Percentiles rank a stretch among this genome's conserved stretches.
These are phyloP conservation scores for Theileria annulata DNA, from an alignment of 169 alveolate genomes.

Conservation along the genomic window DNA sequence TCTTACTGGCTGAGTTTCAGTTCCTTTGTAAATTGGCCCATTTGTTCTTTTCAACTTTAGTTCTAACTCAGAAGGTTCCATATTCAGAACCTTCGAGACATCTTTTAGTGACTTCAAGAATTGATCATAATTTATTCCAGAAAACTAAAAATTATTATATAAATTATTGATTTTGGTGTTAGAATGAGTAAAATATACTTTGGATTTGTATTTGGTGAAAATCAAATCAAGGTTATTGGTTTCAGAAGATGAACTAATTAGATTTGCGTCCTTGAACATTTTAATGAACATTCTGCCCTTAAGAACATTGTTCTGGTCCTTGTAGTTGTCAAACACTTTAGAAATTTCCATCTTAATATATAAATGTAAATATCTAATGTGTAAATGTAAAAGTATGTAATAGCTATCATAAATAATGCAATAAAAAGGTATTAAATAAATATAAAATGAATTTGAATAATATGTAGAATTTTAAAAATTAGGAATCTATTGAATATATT, in stretches of 20 bases:
- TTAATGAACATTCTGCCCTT: constrained; percentile 61
- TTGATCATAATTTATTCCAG: constrained; percentile 17
- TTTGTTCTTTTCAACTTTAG: neutral
- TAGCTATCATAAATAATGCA: too few relatives aligned
- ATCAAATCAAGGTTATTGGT: constrained; percentile 39
- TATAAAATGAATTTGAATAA: too few relatives aligned
- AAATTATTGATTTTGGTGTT: neutral
- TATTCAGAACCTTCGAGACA: constrained; percentile 2
- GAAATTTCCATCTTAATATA: constrained; percentile 1
- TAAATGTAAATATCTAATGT: neutral
- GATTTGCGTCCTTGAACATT: constrained; percentile 47
- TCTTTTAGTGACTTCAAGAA: constrained; percentile 43
- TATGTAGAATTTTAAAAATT: too few relatives aligned
- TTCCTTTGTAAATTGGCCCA: constrained; percentile 42
- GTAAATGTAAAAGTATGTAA: neutral
- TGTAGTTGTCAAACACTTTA: constrained; percentile 30
- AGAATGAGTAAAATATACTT: constrained; percentile 6
- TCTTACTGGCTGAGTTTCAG: constrained; percentile 45
- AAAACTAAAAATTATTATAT: constrained; percentile 10
- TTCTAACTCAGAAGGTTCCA: neutral
- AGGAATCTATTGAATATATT: neutral
- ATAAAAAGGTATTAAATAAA: too few relatives aligned
- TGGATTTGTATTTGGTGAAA: constrained; percentile 35
- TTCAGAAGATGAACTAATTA: constrained; percentile 13
- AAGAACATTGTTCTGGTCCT: constrained; percentile 32